Evolutionary conservation across 257 asterid genomes (phyloP), one percentile per base, ranked within the genome.

Genomic region (Solanum habrochaites): DNA sequence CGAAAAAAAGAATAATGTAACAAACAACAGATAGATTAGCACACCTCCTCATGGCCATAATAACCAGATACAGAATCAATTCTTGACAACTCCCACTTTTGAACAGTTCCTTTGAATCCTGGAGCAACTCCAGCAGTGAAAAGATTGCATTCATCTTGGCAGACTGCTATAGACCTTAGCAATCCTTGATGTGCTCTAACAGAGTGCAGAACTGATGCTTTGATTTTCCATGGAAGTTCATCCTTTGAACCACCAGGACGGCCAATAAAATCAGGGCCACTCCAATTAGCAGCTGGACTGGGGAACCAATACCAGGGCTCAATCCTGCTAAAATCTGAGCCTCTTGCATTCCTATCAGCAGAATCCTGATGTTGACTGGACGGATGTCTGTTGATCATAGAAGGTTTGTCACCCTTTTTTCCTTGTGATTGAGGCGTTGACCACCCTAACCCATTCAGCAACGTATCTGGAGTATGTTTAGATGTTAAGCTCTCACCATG

Each of bases 261-360:
- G 85, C 94, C 91, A 85, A 93, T 86, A 82, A 93, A 91, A 87
- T 97, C 99, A 62, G 92, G 93, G 73, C 94, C 95, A 87, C 90
- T 93, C 97, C 92, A 94, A 88, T 93, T 90, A 85, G 93, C 89
- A 85, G 94, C 92, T 83, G 96, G 93, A 88, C 96, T 90, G 78
- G 99, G 98, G 90, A 94, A 95, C 99, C 99, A 97, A 92, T 88
- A 89, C 99, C 99, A 97, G 66, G 99, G 98, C 88, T 93, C 98
- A 88, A 88, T 93, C 86, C 91, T 86, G 88, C 94, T 94, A 60
- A 86, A 70, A 87, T 87, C 86, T 83, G 93, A 90, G 91, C 90
- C 90, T 87, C 89, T 80, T 23, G 80, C 90, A 86, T 88, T 88
- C 89, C 91, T 89, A 81, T 94, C 92, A 23, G 89, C 92, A 56